Evolutionary conservation across 768 basidiomycete genomes (phyloP), one percentile per base, ranked within the genome.

Genomic region (Hygrocybe coccinea): DNA sequence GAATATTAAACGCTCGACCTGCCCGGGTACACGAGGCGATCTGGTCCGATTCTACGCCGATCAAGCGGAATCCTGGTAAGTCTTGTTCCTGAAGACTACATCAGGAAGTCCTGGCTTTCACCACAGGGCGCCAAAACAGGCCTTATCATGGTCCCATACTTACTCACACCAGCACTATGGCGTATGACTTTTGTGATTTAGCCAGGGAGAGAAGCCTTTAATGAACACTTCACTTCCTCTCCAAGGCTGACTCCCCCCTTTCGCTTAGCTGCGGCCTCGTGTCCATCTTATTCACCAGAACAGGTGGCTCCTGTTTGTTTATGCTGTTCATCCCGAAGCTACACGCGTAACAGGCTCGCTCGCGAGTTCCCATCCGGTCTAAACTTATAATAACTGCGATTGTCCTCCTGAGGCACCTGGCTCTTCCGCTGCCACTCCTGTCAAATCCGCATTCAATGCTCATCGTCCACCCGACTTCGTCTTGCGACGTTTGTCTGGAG

Each of bases 401-500:
- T 49, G 33, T 22, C 38, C 37, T 53, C 55, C 59, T 57, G 57
- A 59, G 58, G 58, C 59, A 56, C 57, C 60, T 60, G 57, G 50
- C 54, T 60, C 63, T 59, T 67, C 65, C 60, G 55, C 60, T 62
- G 60, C 55, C 62, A 60, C 59, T 55, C 57, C 60, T 60, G 57
- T 60, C 63, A 68, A 66, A 62, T 68, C 68, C 71, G 69, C 71
- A 60, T 61, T 59, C 55, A 53, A 89, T 89, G 89, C 79, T 89
- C 63, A 80, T 78, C 67, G 67, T 87, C 67, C 79, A 80, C 62
- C 65, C 80, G 57, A 78, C 78, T 63, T 88, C 87, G 63, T 74
- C 75, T 48, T 90, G 87, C 77, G 87, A 89, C 71, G 79, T 89
- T 64, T 90, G 88, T 71, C 76, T 85, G 61, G 87, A 89, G 61